Percentiles rank a stretch among this genome's conserved stretches.
phyloP scores from a whole-genome alignment of 164 flowering plant species.

The Magnolia changhungtana region DNA sequence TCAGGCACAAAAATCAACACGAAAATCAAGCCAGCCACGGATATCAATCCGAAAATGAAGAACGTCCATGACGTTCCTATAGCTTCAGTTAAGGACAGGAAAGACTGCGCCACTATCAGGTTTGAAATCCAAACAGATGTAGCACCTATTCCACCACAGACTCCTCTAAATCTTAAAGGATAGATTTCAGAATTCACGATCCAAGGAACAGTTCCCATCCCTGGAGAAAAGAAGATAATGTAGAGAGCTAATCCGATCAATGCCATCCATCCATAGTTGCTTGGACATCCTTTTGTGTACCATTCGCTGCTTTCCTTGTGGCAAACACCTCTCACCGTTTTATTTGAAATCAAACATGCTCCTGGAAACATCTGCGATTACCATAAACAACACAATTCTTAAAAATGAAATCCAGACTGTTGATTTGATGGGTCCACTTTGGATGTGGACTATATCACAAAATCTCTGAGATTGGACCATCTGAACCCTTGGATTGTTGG shows the following conservation, averaged over 20 bases:
- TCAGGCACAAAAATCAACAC: conserved; percentile 53
- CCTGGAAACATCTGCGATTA: conserved; percentile 47
- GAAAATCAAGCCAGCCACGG: conserved; percentile 25
- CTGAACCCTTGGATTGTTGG: no score
- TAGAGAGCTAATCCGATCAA: conserved; percentile 49
- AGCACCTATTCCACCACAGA: conserved; percentile 65
- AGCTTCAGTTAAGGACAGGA: conserved; percentile 53
- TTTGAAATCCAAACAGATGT: conserved; percentile 64
- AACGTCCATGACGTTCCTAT: conserved; percentile 70
- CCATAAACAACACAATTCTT: conserved; percentile 59
- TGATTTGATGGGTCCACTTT: no score
- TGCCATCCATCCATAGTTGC: conserved; percentile 55
- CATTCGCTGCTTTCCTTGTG: conserved; percentile 32
- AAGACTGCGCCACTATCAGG: conserved; percentile 61
- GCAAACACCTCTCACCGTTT: conserved; percentile 33
- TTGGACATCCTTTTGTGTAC: conserved; percentile 69
- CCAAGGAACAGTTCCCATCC: no score
- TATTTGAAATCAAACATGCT: conserved; percentile 41
- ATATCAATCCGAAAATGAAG: conserved; percentile 56
- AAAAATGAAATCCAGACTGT: no score
- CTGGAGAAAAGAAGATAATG: conserved; percentile 7
- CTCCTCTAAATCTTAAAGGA: conserved; percentile 41
- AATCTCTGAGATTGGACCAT: no score
- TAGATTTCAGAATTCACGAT: no score
- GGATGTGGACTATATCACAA: no score